Base-by-base conservation (phyloP, 192 early-diverging fungal genomes). In the Powellomyces hirtus region DNA sequence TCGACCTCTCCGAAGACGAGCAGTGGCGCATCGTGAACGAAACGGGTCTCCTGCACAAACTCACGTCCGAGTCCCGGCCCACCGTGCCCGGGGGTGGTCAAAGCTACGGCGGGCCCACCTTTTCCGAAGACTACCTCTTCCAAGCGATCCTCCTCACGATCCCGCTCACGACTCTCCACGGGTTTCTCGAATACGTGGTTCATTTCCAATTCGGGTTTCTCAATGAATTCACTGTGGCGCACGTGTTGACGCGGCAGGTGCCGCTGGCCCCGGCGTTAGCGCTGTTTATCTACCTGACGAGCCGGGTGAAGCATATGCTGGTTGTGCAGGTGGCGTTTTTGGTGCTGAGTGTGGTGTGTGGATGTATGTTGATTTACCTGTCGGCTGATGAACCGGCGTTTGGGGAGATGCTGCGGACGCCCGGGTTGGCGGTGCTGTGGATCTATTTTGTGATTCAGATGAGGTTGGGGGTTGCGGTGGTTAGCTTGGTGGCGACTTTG, bases 351-450 rank as follows among this genome's bases (percentile, higher is more conserved):
- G n/a, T 38, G 16, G 73, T 52, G 22, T 14, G 35, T 24, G 77
- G 77, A 7, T 46, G 30, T 35, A 16, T 18, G 11, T 36, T 78
- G 44, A 57, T 78, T 16, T 22, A 51, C 8, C 20, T 44, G 44
- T 59, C 65, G 38, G 34, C 26, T 2, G 66, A 37, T 0, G 62
- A 75, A 22, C 52, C 63, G 30, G 68, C 73, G 30, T 75, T 75
- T 60, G 77, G 77, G 27, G 61, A 29, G 31, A 75, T 75, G 73
- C 31, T 75, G 14, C 64, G 63, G 24, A 72, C 77, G 1, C 77
- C 77, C 13, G 77, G 77, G 5, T 52, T 78, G 46, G 77, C 73
- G 8, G 46, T 66, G 10, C 24, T 78, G 60, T 78, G 77, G 77
- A 56, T 78, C 38, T 75, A 67, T 49, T 52, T 70, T 20, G 72